Conservation (phyloP, 805 yeast species). For the Candida cerambycidarum region DNA sequence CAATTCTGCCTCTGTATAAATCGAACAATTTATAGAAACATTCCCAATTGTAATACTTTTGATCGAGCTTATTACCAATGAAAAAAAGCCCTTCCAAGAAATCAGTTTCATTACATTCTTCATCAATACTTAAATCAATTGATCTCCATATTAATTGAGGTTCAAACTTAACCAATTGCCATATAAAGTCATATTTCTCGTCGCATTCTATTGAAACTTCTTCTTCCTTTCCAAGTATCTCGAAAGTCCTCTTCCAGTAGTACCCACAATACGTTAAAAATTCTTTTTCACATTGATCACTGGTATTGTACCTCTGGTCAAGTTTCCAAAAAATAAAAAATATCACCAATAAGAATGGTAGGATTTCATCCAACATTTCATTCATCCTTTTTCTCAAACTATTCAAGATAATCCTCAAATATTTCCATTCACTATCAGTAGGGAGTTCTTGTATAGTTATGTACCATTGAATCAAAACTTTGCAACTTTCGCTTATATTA, state of each 20-base stretch:
- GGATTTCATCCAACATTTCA: neutral
- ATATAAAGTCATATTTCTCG: conserved; percentile 7
- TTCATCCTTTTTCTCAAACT: conserved; percentile 1
- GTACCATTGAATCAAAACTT: conserved; percentile 29
- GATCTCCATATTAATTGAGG: conserved; percentile 10
- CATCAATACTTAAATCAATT: neutral
- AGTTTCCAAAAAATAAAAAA: conserved; percentile 11
- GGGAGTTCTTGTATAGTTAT: conserved; percentile 31
- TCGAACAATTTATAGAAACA: conserved; percentile 24
- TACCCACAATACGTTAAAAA: conserved; percentile 9
- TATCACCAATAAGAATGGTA: conserved; percentile 2
- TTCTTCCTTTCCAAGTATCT: conserved; percentile 2
- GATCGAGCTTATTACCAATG: conserved; percentile 8
- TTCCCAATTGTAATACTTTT: conserved; percentile 22
- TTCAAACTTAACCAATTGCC: conserved; percentile 8
- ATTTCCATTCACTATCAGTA: conserved; percentile 11
- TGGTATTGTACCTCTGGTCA: neutral
- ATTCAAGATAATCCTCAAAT: conserved; percentile 7
- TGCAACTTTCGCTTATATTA: conserved; percentile 21
- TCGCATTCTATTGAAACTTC: conserved; percentile 5
- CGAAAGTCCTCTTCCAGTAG: conserved; percentile 10
- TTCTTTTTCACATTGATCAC: neutral
- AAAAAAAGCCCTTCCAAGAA: conserved; percentile 13
- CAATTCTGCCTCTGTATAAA: conserved; percentile 13
- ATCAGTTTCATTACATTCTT: neutral